Evolutionary conservation across 75 land plant genomes (phyloP).

Genomic region (Cunninghamia lanceolata): DNA sequence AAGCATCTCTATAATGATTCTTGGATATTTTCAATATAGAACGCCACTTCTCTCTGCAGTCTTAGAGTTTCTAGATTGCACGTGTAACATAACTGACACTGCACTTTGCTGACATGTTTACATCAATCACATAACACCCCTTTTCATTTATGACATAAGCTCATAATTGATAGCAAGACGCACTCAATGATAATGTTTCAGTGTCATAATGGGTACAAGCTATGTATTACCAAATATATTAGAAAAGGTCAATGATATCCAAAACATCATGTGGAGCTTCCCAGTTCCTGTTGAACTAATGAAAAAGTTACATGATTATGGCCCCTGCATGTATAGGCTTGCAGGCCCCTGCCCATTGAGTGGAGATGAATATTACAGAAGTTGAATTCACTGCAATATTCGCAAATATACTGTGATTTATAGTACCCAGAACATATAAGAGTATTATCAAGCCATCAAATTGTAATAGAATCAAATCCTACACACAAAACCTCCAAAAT

Average conservation of each 20-base stretch:
- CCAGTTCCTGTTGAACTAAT: background rate
- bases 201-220: background rate
- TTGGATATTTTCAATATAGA: background rate
- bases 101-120: background rate
- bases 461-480: background rate
- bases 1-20: background rate
- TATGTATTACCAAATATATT: background rate
- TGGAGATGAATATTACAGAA: background rate
- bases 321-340: background rate
- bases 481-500: background rate
- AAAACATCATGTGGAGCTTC: background rate
- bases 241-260: background rate
- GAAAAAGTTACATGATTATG: background rate
- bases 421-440: background rate
- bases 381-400: background rate
- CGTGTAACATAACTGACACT: background rate
- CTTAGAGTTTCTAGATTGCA: background rate
- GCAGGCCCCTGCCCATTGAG: background rate
- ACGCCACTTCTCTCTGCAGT: background rate
- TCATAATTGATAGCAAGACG: background rate
- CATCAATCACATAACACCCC: background rate
- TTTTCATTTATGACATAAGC: background rate
- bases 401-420: background rate
- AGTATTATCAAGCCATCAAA: background rate
- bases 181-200: no score